phyloP scores from a whole-genome alignment of 2,329 filamentous ascomycete genomes.

The Stromatinia cepivora region DNA sequence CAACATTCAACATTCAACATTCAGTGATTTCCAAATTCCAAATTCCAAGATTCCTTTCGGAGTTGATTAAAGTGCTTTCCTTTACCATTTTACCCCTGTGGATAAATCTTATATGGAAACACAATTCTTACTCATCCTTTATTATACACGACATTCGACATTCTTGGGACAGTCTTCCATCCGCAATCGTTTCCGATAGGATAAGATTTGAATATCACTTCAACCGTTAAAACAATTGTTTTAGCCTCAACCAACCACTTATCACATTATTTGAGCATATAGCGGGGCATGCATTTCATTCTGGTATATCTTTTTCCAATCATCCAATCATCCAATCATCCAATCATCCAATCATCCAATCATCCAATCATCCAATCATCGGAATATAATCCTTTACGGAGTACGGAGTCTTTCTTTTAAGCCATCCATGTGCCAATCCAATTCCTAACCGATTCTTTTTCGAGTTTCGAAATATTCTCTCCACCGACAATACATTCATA shows the following conservation, averaged over 20 bases:
- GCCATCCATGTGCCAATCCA: background rate
- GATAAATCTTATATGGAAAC: background rate
- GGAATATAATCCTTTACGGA: no score
- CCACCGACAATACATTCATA: background rate
- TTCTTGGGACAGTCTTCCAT: background rate
- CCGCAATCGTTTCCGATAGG: conserved; percentile 2
- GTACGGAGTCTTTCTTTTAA: background rate
- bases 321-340: background rate
- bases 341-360: background rate
- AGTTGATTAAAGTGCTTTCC: no score
- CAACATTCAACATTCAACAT: no score
- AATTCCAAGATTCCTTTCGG: no score
- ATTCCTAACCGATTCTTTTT: conserved; percentile 9
- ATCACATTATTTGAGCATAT: background rate
- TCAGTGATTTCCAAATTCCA: no score
- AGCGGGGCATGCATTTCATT: background rate
- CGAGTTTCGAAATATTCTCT: background rate
- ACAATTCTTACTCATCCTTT: background rate
- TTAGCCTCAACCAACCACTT: background rate
- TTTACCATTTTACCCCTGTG: no score
- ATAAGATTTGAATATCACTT: background rate
- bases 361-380: background rate
- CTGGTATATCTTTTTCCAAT: background rate
- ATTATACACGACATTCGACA: background rate
- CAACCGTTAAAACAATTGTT: background rate